Evolutionary conservation across 495 filamentous ascomycete species (phyloP).

Genomic region (Aspergillus olivimuriae): DNA sequence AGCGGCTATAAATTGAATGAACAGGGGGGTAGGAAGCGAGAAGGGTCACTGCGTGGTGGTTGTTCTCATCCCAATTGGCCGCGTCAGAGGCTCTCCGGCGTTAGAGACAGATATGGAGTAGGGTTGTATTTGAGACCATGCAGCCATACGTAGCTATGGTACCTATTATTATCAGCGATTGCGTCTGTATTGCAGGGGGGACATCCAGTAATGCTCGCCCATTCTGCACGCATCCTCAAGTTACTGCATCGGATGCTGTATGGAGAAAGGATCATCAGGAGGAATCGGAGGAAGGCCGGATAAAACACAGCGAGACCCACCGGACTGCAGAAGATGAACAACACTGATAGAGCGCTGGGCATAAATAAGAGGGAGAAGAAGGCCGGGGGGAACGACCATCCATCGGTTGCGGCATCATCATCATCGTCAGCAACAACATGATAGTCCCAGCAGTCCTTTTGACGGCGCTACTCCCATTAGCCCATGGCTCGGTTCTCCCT

Average conservation of each 20-base stretch:
- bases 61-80: not conserved
- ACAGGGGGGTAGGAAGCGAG: not conserved
- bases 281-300: not conserved
- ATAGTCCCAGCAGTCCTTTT: slow-evolving; percentile 10
- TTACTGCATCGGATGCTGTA: not conserved
- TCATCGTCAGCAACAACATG: not conserved
- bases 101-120: too few species aligned
- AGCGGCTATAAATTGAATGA: not conserved
- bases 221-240: not conserved
- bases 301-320: too few species aligned
- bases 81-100: not conserved
- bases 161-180: too few species aligned
- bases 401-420: too few species aligned
- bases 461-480: slow-evolving; percentile 7
- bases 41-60: not conserved
- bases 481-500: slow-evolving; percentile 8
- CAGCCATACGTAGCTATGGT: too few species aligned
- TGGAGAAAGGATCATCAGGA: not conserved
- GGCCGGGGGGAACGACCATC: too few species aligned
- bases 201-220: not conserved
- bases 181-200: too few species aligned
- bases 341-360: not conserved
- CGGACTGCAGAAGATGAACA: too few species aligned
- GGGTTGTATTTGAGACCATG: too few species aligned
- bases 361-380: too few species aligned